Evolutionary conservation across 2,329 filamentous ascomycete genomes (phyloP).

Genomic region (Exophiala alcalophila): DNA sequence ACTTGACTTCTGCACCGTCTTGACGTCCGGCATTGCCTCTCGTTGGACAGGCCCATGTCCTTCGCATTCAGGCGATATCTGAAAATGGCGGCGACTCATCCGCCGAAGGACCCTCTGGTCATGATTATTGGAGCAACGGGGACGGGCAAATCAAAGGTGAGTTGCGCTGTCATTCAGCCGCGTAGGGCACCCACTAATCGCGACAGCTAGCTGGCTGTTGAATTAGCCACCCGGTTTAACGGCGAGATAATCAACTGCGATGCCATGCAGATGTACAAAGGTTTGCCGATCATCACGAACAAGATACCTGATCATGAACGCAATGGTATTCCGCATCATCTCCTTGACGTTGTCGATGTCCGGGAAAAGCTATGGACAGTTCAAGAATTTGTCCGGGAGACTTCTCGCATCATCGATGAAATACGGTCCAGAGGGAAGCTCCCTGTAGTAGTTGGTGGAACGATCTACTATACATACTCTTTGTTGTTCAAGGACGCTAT

Average conservation of each 20-base stretch:
- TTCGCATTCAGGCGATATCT: constrained; percentile 4
- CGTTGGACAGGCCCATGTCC: no score
- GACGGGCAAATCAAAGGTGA: constrained; percentile 87
- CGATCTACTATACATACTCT: constrained; percentile 90
- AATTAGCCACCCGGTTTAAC: constrained; percentile 76
- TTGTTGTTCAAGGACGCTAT: constrained; percentile 76
- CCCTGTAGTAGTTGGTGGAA: constrained; percentile 89
- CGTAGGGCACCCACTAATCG: constrained; percentile 28
- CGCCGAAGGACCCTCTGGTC: constrained; percentile 60
- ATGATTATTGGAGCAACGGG: constrained; percentile 86
- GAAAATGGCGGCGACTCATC: constrained; percentile 18
- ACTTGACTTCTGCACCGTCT: no score
- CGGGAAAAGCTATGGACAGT: constrained; percentile 81
- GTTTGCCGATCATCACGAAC: constrained; percentile 91
- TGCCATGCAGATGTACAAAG: constrained; percentile 95
- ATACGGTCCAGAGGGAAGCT: constrained; percentile 75
- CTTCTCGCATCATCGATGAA: constrained; percentile 66
- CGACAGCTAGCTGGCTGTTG: constrained; percentile 72
- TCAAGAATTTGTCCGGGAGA: constrained; percentile 69
- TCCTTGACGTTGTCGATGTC: constrained; percentile 74
- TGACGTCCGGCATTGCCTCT: no score
- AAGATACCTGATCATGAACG: constrained; percentile 76
- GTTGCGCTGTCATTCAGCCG: constrained; percentile 22
- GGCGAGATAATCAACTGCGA: constrained; percentile 97
- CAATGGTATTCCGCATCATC: constrained; percentile 78